Base-by-base conservation (phyloP, 2,329 filamentous ascomycete species). In the Furcasterigmium furcatum region DNA sequence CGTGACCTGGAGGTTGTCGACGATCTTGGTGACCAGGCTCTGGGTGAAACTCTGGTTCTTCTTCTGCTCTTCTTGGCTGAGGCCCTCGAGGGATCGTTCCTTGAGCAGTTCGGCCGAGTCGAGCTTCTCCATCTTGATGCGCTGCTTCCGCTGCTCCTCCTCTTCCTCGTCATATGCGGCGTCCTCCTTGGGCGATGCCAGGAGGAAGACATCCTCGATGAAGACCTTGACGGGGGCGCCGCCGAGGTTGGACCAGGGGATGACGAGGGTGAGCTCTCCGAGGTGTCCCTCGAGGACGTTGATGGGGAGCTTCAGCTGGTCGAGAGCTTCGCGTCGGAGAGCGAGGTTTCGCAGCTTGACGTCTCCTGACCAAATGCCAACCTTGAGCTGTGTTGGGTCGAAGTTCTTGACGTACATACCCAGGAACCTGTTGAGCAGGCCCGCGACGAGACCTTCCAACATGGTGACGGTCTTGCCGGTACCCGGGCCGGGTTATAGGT, bases 401-500 rank as follows among this genome's bases (percentile, higher is more conserved):
- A 99, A 99, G 71, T 99, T 97, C 79, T 95, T 91, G 69, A 99
- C 92, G 69, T 99, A 99, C 87, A 97, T 96, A 79, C 94, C 95
- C 82, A 99, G 74, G 72, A 99, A 97, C 75, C 95, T 88, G 76
- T 99, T 99, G 59, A 99, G 85, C 76, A 99, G 79, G 71, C 92
- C 95, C 59, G 94, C 91, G 53, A 97, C 94, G 58, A 99, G 79
- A 57, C 91, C 89, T 80, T 99, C 94, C 73, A 99, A 83, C 94
- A 99, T 99, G 61, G 66, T 77, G 77, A 72, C 66, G 66, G 66
- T 58, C 57, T 66, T 74, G 82, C 77, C 87, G 81, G 90, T 61
- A 86, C 82, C 86, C 86, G 63, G 87, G 85, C 82, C 73, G 70
- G 83, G 84, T 27, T 27, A 25, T 14, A 21, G 18, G 40, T 59